A percentile compares a stretch with the other conserved stretches of the same genome.
Conservation (phyloP, 495 filamentous ascomycete genomes). For the Penicillium paradoxum region DNA sequence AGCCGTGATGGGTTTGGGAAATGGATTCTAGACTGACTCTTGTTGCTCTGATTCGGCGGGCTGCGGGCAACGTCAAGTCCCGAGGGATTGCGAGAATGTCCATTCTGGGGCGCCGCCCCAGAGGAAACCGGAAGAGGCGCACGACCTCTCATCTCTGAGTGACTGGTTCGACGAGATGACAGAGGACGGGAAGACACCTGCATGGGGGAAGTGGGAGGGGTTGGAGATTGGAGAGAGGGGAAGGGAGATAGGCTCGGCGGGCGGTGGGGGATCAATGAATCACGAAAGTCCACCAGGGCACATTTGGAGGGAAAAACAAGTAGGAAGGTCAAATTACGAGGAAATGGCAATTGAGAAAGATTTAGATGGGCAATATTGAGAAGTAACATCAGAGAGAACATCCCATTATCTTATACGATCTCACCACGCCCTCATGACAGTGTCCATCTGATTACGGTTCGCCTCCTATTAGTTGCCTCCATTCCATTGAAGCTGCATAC, state of each 20-base stretch:
- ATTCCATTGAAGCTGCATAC: slow-evolving; percentile 9
- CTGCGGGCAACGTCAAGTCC: slow-evolving; percentile 57
- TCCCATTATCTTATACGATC: background rate
- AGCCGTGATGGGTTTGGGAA: background rate
- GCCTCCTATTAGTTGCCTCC: slow-evolving; percentile 21
- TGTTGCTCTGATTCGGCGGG: slow-evolving; percentile 65
- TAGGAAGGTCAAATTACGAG: no score
- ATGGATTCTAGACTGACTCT: slow-evolving; percentile 52
- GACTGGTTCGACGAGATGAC: slow-evolving; percentile 19
- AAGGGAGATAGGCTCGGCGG: slow-evolving; percentile 15
- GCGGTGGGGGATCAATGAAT: slow-evolving; percentile 10
- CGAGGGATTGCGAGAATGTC: slow-evolving; percentile 44
- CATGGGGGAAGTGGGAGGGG: slow-evolving; percentile 15
- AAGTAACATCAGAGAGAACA: background rate
- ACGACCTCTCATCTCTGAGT: slow-evolving; percentile 42
- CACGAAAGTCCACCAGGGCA: background rate
- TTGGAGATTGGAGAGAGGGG: slow-evolving; percentile 10
- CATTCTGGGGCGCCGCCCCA: slow-evolving; percentile 36
- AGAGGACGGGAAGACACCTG: slow-evolving; percentile 21
- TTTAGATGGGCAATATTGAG: background rate
- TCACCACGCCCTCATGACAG: slow-evolving; percentile 2
- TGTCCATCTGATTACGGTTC: slow-evolving; percentile 22
- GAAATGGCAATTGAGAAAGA: no score
- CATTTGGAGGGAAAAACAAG: background rate
- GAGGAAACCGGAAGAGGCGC: slow-evolving; percentile 39